Base-by-base conservation (phyloP, 2,329 filamentous ascomycete species). In the Phyllosticta citriasiana region DNA sequence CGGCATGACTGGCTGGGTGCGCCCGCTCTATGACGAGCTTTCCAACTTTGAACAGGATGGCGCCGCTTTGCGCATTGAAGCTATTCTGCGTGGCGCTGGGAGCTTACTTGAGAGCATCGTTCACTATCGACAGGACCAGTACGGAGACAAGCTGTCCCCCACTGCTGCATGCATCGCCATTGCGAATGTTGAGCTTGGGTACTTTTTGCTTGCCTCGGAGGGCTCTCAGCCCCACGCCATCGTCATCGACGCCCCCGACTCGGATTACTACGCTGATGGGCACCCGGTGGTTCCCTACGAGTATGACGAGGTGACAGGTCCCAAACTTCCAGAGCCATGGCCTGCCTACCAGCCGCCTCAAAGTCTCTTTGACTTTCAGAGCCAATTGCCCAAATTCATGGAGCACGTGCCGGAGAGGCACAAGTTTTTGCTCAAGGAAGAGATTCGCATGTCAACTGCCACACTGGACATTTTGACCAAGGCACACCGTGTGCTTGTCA, bases 391-490 rank as follows among this genome's bases (percentile, higher is more conserved):
- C 2, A 71, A 72, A 27, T 75, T 87, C 55, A 76, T 87, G 12
- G 80, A 84, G 57, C 73, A 85, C 47, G 80, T 82, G 55, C 84
- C 84, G 1, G 82, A 82, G 53, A 80, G 82, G 58, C 80, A 86
- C 71, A 82, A 83, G 72, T 79, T 82, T 4, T 72, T 85, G 26
- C 75, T 89, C 56, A 84, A 82, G 62, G 86, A 89, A 63, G 84
- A 88, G 68, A 79, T 92, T 59, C 81, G 84, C 62, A 80, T 91
- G 24, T 88, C 86, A 24, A 84, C 87, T 12, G 82, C 87, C 24
- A 89, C 87, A 1, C 78, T 92, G 19, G 82, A 86, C 65, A 79
- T 90, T 47, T 82, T 93, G 65, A 88, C 87, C 27, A 84, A 89
- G 63, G 84, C 85, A 0, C 89, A 93, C 71, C 85, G 87, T 68